A percentile compares a stretch with the other conserved stretches of the same genome.
Evolutionary conservation across 495 filamentous ascomycete species (phyloP).

Genomic region (Neurospora pannonica): DNA sequence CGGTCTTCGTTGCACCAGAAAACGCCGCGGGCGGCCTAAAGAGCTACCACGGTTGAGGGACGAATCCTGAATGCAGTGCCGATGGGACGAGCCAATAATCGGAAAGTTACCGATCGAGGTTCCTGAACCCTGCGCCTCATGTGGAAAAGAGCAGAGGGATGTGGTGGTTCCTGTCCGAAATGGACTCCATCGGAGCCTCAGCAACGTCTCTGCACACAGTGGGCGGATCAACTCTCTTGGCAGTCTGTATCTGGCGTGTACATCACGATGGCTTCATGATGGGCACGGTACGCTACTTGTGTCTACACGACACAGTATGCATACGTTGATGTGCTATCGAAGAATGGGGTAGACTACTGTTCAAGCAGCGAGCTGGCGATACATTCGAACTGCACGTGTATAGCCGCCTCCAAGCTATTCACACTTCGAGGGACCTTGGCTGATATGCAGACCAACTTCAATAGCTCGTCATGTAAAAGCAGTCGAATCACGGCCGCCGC

Average conservation of each 20-base stretch:
- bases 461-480: not conserved
- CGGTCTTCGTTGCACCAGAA: not conserved
- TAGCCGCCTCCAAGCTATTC: not conserved
- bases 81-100: slow-evolving; percentile 16
- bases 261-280: not conserved
- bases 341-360: not conserved
- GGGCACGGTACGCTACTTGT: not conserved
- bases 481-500: not conserved
- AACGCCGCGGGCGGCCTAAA: not conserved
- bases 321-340: not conserved
- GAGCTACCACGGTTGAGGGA: slow-evolving; percentile 3
- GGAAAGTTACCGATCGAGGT: slow-evolving; percentile 12
- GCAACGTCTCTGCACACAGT: not conserved
- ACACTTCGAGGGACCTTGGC: not conserved
- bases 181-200: not conserved
- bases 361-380: not conserved
- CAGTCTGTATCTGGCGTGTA: not conserved
- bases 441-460: not conserved
- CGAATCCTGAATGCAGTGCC: slow-evolving; percentile 3
- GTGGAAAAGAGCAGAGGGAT: not conserved
- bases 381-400: not conserved
- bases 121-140: slow-evolving; percentile 6
- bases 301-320: not conserved
- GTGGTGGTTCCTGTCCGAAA: not conserved
- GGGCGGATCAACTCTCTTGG: not conserved